Base-by-base conservation (phyloP, 805 yeast genomes). In the Pichia nakasei region DNA sequence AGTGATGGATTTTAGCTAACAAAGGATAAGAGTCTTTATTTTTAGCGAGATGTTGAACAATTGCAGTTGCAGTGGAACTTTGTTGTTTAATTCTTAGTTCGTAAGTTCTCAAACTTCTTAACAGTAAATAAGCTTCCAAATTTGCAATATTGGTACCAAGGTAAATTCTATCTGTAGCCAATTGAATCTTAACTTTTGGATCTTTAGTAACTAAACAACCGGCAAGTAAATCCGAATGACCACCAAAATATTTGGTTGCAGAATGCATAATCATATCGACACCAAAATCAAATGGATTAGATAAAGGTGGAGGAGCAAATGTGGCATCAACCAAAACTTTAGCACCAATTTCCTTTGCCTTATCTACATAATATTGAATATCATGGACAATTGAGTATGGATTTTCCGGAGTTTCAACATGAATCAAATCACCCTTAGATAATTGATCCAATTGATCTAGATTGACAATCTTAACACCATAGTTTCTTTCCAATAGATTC, bases 181-280 rank as follows among this genome's bases (percentile, higher is more conserved):
- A 68, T 36, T 66, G 56, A 20, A 65, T 52, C 45, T 73, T 72
- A 6, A 69, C 69, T 2, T 66, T 61, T 9, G 56, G 51, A 47
- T 76, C 76, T 57, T 81, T 80, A n/a, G 84, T 79, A 18, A 80
- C 77, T 18, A 88, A 63, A 12, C 82, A 68, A 29, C 97, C 97
- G 5, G 95, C 88, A 41, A 89, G 67, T 36, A 88, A 66, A 60
- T 89, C 97, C 7, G 95, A 85, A 63, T 89, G 96, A n/a, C 97
- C 97, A 34, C 95, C 96, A 56, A 87, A 82, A 64, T 82, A 91
- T 60, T 89, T 89, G 1, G 96, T 89, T 1, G 88, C 96, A 1
- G 96, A 86, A 61, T 89, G 96, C 75, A 91, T 68, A n/a, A 91
- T 79, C 51, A 87, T 65, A 61, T 91, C 97, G 26, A 83, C 96